Evolutionary conservation across 192 early-diverging fungal genomes (phyloP), one percentile per base, ranked within the genome.

Genomic region (Bifiguratus adelaidae): DNA sequence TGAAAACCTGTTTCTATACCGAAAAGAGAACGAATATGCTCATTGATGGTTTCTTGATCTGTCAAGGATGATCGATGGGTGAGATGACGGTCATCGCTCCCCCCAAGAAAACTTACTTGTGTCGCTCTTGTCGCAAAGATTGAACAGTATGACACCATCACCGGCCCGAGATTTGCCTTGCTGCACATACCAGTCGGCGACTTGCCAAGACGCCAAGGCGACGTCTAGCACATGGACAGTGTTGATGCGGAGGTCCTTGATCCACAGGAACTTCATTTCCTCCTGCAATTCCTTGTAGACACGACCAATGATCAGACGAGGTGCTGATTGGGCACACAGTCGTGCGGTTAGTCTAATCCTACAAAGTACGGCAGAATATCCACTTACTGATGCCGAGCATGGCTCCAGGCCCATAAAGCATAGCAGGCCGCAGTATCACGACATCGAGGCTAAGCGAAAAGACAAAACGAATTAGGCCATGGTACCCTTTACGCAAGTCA

Each of bases 161-260:
- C 68, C 68, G 9, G 38, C 9, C 27, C 19, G 11, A 7, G 68
- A 64, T 7, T 65, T 63, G n/a, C 75, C 63, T 26, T 62, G 68
- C 30, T 48, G 48, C 13, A 58, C 27, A 48, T 73, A 73, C 74
- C 74, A 78, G 41, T 51, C 55, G 23, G 78, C 74, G 12, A 72
- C 37, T 25, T 71, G 65, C 56, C 81, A 67, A n/a, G 73, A 63
- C 2, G 85, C 85, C 9, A 65, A 47, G 2, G 65, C 60, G 2
- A 95, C 92, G 58, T 97, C 95, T 15, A 47, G 24, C 0, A 97
- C 91, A 62, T 97, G 95, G 7, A 97, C 93, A 1, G 95, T 97
- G 66, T 89, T 93, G 56, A 96, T 76, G 44, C 86, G 86, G 30
- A 96, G 56, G 45, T 86, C 88, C 50, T 87, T 86, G 24, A 83